Percentiles rank a stretch among this genome's conserved stretches.
Evolutionary conservation across 2,329 filamentous ascomycete species (phyloP).

Genomic region (Aspergillus sp.): DNA sequence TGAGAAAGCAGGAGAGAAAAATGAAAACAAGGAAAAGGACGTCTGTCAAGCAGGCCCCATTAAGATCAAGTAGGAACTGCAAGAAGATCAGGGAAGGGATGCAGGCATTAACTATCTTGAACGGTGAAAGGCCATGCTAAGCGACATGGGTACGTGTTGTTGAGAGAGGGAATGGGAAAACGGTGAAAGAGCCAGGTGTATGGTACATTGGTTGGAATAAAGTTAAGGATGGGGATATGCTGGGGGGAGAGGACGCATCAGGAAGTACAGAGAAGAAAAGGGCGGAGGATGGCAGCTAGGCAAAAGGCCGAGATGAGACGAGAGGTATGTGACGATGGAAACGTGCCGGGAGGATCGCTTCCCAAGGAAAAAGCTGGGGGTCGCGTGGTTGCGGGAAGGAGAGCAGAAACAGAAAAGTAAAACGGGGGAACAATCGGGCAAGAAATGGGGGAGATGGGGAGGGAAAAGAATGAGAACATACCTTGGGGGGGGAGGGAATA

Average conservation of each 20-base stretch:
- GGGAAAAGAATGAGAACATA: conserved; percentile 7
- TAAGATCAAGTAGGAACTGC: conserved; percentile 1
- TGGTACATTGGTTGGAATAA: background rate
- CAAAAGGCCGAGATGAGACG: conserved; percentile 8
- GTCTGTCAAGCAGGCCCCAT: background rate
- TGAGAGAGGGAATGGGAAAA: background rate
- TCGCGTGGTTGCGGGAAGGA: conserved; percentile 12
- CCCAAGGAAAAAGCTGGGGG: background rate
- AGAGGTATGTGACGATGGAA: conserved; percentile 11
- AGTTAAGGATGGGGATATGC: background rate
- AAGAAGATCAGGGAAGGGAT: background rate
- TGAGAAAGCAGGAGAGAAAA: too few relatives aligned
- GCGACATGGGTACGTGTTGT: background rate
- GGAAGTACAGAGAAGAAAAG: conserved; percentile 10
- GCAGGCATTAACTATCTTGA: background rate
- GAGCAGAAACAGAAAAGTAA: conserved; percentile 11
- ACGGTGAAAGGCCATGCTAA: background rate
- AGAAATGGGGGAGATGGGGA: conserved; percentile 6
- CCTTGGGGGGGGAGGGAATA: background rate
- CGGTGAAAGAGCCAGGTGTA: background rate
- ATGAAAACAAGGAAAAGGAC: background rate
- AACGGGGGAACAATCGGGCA: conserved; percentile 1
- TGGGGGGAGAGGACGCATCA: background rate
- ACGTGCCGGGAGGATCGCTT: background rate
- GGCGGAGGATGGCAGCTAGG: conserved; percentile 9